Conservation (phyloP, 2,329 filamentous ascomycete species). For the Meredithiella fracta region DNA sequence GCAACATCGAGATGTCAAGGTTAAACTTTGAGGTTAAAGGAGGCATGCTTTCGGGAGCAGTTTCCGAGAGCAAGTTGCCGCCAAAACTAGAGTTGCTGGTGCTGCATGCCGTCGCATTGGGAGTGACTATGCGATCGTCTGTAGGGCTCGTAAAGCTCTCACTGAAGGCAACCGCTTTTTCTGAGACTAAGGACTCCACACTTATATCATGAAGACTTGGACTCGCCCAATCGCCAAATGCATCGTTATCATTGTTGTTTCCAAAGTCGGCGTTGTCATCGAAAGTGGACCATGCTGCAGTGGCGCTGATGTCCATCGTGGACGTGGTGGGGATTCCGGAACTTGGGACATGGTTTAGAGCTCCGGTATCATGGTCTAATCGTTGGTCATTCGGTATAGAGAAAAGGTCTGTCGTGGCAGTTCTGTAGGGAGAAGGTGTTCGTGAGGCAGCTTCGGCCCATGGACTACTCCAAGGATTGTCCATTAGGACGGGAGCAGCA, state of each 20-base stretch:
- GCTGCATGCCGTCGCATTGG: neutral
- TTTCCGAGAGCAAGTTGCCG: neutral
- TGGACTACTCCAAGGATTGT: constrained; percentile 47
- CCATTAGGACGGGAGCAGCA: constrained; percentile 26
- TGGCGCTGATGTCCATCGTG: constrained; percentile 5
- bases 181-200: neutral
- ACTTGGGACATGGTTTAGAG: constrained; percentile 1
- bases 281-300: constrained; percentile 7
- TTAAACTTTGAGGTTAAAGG: too few relatives aligned
- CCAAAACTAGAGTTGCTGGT: neutral
- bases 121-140: neutral
- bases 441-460: constrained; percentile 28
- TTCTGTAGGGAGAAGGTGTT: constrained; percentile 9
- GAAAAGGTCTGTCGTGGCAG: neutral
- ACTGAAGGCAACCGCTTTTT: constrained; percentile 4
- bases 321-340: neutral
- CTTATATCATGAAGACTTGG: neutral
- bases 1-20: neutral
- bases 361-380: neutral
- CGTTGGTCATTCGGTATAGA: neutral
- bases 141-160: neutral
- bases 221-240: constrained; percentile 9
- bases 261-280: neutral
- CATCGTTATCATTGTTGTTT: neutral
- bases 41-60: neutral